Evolutionary conservation across 306 rosid genomes (phyloP).

Genomic region (Trichosanthes cucumerina): DNA sequence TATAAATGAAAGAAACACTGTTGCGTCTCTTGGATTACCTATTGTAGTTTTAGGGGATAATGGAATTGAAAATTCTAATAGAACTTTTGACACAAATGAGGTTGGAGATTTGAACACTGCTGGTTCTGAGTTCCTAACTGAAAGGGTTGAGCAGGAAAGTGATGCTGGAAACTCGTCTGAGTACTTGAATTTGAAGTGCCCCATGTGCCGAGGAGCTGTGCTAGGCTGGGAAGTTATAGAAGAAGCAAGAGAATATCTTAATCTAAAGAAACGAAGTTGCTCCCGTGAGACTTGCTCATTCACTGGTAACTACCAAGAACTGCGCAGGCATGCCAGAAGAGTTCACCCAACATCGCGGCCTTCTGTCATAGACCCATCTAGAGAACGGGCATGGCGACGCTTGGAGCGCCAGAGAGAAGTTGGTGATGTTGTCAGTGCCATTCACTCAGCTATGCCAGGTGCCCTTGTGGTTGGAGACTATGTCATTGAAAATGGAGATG

Average conservation of each 20-base stretch:
- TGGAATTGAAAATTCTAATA: conserved; percentile 54
- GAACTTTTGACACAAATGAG: conserved; percentile 42
- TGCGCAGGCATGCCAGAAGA: conserved; percentile 91
- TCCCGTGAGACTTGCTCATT: conserved; percentile 79
- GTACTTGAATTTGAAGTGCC: conserved; percentile 57
- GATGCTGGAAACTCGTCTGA: conserved; percentile 53
- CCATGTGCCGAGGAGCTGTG: conserved; percentile 70
- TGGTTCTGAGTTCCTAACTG: conserved; percentile 68
- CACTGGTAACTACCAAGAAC: conserved; percentile 68
- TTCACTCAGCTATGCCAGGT: conserved; percentile 77
- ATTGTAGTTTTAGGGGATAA: conserved; percentile 45
- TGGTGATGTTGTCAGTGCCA: conserved; percentile 85
- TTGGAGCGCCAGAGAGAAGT: conserved; percentile 84
- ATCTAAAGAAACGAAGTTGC: conserved; percentile 80
- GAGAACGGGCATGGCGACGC: conserved; percentile 74
- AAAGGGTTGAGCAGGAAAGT: conserved; percentile 52
- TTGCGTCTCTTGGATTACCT: conserved; percentile 52
- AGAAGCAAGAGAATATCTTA: conserved; percentile 77
- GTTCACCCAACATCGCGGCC: conserved; percentile 75
- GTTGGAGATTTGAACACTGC: conserved; percentile 52
- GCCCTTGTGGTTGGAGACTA: conserved; percentile 85
- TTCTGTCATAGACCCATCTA: conserved; percentile 58
- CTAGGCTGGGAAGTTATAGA: conserved; percentile 81
- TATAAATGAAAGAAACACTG: conserved; percentile 56
- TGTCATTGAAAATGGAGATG: conserved; percentile 75